Evolutionary conservation across 345 rosid species (phyloP).

Genomic region (Ricinus communis): DNA sequence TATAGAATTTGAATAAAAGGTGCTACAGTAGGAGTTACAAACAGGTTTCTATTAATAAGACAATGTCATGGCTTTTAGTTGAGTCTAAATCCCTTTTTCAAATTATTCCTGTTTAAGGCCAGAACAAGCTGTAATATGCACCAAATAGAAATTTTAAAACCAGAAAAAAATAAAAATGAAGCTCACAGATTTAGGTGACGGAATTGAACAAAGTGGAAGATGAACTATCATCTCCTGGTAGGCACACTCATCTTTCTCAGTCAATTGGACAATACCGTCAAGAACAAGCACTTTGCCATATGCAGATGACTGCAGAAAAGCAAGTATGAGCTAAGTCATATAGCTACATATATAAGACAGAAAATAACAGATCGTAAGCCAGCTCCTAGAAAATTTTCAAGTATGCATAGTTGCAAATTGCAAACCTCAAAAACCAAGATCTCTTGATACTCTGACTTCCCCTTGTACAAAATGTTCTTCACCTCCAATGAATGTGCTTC

Average conservation of each 20-base stretch:
- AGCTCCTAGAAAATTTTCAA: slow-evolving; percentile 8
- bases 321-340: neutral
- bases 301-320: slow-evolving; percentile 60
- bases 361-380: neutral
- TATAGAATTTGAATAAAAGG: neutral
- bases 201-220: slow-evolving; percentile 88
- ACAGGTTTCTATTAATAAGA: neutral
- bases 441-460: slow-evolving; percentile 86
- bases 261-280: slow-evolving; percentile 91
- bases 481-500: slow-evolving; percentile 95
- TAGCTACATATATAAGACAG: neutral
- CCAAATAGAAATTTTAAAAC: neutral
- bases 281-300: slow-evolving; percentile 98
- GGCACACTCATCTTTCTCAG: slow-evolving; percentile 95
- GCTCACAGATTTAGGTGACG: slow-evolving; percentile 71
- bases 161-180: neutral
- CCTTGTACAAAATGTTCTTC: slow-evolving; percentile 62
- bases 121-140: neutral
- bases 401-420: slow-evolving; percentile 7
- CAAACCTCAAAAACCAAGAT: slow-evolving; percentile 86
- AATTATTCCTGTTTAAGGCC: neutral
- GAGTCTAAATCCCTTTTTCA: neutral
- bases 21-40: neutral
- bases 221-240: slow-evolving; percentile 99
- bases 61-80: neutral